Evolutionary conservation across 441 rosid genomes (phyloP).

Genomic region (Populus hybrid): DNA sequence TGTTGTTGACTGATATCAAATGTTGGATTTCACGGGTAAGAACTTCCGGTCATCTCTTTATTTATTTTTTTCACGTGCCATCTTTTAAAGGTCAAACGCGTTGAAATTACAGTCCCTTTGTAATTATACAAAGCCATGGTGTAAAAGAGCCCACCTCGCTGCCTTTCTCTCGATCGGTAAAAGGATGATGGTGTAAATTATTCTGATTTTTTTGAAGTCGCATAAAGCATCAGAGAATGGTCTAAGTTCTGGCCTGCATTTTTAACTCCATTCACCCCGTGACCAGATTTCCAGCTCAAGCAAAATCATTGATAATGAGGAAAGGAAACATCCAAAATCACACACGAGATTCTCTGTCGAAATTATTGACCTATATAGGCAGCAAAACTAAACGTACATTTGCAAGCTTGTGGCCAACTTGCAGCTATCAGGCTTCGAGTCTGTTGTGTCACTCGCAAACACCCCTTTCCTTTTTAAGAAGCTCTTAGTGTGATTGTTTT

Average conservation of each 20-base stretch:
- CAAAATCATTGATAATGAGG: not conserved
- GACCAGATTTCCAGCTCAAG: not conserved
- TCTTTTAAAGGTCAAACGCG: not conserved
- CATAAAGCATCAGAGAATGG: not conserved
- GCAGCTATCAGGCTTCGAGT: too few relatives aligned
- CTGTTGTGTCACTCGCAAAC: too few relatives aligned
- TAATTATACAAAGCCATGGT: not conserved
- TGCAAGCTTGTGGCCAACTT: too few relatives aligned
- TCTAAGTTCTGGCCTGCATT: not conserved
- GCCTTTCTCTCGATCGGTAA: not conserved
- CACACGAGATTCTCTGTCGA: not conserved
- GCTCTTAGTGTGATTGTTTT: not conserved
- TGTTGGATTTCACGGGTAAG: too few relatives aligned
- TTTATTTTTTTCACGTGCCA: not conserved
- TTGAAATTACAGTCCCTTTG: not conserved
- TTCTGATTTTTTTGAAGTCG: too few relatives aligned
- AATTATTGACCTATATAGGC: not conserved
- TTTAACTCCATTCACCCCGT: not conserved
- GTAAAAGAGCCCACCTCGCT: too few relatives aligned
- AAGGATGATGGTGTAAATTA: not conserved
- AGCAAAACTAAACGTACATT: not conserved
- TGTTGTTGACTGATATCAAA: too few relatives aligned
- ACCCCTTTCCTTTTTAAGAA: too few relatives aligned
- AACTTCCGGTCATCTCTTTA: too few relatives aligned
- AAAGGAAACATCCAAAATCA: not conserved